Base-by-base conservation (phyloP, 2,329 filamentous ascomycete species). In the Exophiala spinifera region DNA sequence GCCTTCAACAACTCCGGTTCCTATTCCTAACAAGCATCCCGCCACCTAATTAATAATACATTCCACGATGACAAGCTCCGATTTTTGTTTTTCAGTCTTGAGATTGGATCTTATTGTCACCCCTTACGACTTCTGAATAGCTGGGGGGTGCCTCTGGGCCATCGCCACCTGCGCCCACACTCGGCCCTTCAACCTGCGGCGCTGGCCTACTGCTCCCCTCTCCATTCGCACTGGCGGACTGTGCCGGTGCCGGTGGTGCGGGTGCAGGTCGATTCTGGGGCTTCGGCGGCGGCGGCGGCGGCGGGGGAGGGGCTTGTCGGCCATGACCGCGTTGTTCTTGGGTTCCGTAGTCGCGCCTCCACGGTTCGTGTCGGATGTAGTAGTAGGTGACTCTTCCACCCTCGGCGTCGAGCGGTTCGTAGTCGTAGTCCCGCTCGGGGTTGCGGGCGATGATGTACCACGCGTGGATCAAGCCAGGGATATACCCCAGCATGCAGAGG, bases 371-470 rank as follows among this genome's bases (percentile, higher is more conserved):
- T 45, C 82, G 79, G 54, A 90, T 87, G 68, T 89, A 88, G 70
- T 95, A 88, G 72, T 94, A 92, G 36, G 85, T 87, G 51, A 92
- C 84, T 57, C 78, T 80, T 68, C 71, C 57, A 13, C 72, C 73
- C 49, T 84, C 82, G 34, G 81, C 73, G 37, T 88, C 70, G 63
- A 89, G 82, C 73, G 94, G 91, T 53, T 78, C 71, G 50, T 76
- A 70, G 60, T 87, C 83, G 70, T 81, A 81, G 55, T 85, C 79
- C 63, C 75, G 72, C 57, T 96, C 92, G 55, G 94, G 94, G 71
- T 87, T 89, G 69, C 89, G 87, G 66, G 89, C 83, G 73, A 99
- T 96, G 73, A 97, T 95, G 80, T 97, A 99, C 92, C 94, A 97
- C 60, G 91, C 84, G 76, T 99, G 94, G 2, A 99, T 76, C 46